A percentile compares a stretch with the other conserved stretches of the same genome.
phyloP scores from a whole-genome alignment of 140 eudicot species.

The Erigeron philadelphicus region DNA sequence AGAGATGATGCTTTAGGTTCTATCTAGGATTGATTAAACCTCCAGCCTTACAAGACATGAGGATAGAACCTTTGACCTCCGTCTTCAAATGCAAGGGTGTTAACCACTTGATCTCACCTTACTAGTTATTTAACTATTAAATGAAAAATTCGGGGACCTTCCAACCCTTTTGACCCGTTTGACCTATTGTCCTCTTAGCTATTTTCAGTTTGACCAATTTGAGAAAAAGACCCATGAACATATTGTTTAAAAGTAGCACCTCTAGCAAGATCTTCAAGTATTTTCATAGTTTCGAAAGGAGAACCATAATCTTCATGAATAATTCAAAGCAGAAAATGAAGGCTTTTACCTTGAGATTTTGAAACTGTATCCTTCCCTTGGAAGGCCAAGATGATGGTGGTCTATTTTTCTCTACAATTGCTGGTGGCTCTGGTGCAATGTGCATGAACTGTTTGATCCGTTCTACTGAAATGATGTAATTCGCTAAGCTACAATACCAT shows the following conservation, averaged over 20 bases:
- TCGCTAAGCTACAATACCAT: constrained; percentile 67
- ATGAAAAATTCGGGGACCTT: not conserved
- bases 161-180: not conserved
- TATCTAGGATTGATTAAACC: too few relatives aligned
- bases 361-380: constrained; percentile 57
- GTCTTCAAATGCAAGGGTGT: too few relatives aligned
- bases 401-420: constrained; percentile 47
- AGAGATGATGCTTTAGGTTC: too few relatives aligned
- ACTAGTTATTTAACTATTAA: not conserved
- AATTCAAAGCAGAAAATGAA: not conserved
- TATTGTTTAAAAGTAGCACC: not conserved
- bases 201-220: not conserved
- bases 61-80: too few relatives aligned
- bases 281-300: not conserved
- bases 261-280: not conserved
- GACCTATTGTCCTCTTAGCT: not conserved
- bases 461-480: constrained; percentile 60
- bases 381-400: constrained; percentile 78
- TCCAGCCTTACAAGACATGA: too few relatives aligned
- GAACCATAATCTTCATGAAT: not conserved
- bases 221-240: not conserved
- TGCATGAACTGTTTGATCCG: constrained; percentile 75
- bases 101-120: too few relatives aligned
- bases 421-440: constrained; percentile 73
- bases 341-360: constrained; percentile 53